A percentile compares a stretch with the other conserved stretches of the same genome.
These are phyloP conservation scores for Torulaspora microellipsoides DNA, from an alignment of 805 yeast genomes.

Conservation along the genomic window DNA sequence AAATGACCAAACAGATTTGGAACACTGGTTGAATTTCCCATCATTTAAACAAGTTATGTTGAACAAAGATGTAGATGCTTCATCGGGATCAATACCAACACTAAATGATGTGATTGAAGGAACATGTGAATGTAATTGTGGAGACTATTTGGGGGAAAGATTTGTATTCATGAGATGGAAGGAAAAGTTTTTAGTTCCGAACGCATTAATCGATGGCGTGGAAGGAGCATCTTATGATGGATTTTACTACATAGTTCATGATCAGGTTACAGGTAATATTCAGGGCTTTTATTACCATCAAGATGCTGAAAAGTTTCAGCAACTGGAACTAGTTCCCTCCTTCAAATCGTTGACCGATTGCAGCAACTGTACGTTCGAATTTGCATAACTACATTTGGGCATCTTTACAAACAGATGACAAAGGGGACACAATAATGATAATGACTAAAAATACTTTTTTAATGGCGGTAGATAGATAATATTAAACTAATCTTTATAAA, in stretches of 20 bases:
- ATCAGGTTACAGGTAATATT: slow-evolving; percentile 68
- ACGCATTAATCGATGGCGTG: slow-evolving; percentile 49
- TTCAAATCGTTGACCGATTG: slow-evolving; percentile 13
- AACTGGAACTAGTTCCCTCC: slow-evolving; percentile 50
- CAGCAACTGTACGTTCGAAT: slow-evolving; percentile 20
- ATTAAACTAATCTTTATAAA: too few relatives aligned
- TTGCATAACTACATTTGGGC: slow-evolving; percentile 14
- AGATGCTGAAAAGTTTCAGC: slow-evolving; percentile 71
- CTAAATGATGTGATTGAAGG: slow-evolving; percentile 19
- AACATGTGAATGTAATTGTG: slow-evolving; percentile 20
- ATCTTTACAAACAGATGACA: too few relatives aligned
- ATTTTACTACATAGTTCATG: slow-evolving; percentile 81
- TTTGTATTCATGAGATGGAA: slow-evolving; percentile 91
- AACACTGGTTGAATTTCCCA: slow-evolving; percentile 62
- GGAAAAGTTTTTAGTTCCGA: slow-evolving; percentile 81
- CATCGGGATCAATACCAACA: slow-evolving; percentile 9
- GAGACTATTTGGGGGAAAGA: slow-evolving; percentile 38
- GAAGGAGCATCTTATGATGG: slow-evolving; percentile 84
- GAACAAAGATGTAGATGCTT: slow-evolving; percentile 2
- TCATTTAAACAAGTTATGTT: slow-evolving; percentile 37
- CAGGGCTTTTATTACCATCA: slow-evolving; percentile 80
- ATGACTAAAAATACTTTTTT: too few relatives aligned
- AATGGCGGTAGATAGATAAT: too few relatives aligned
- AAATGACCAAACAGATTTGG: slow-evolving; percentile 53
- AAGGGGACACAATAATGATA: too few relatives aligned